Evolutionary conservation across 176 grass and related monocot species (phyloP), one percentile per base, ranked within the genome.

Genomic region (Oryza glaberrima): DNA sequence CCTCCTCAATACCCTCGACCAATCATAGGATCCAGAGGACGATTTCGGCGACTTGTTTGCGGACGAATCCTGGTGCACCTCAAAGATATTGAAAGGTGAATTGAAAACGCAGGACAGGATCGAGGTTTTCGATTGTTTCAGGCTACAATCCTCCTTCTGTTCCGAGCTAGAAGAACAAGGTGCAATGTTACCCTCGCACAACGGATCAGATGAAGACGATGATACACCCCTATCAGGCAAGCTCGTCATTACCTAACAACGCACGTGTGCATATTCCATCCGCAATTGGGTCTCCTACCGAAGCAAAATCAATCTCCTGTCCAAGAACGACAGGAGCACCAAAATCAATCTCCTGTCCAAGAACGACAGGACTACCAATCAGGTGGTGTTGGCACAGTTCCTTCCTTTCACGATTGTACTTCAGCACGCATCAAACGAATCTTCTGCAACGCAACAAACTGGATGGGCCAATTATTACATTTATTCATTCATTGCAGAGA

Each of bases 211-310:
- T 61, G 88, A 63, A 63, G 58, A 72, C 12, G 25, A 76, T 75
- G 75, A 51, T 84, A 67, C 81, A 84, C 49, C 84, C 63, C 70
- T 80, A 68, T 88, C 79, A 84, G 91, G 97, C 88, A 89, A 94
- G 88, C 88, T 95, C 88, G 81, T 96, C 96, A 96, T 96, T 73
- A 94, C 91, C 94, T 99, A 94, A 48, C 34, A 69, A 58, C 38
- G 46, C 75, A 88, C 88, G 72, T 66, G 86, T 52, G 43, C 34
- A 48, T 64, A 67, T 1, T 46, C 26, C 75, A 49, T 10, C 68
- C 46, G 0, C 34, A 26, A n/a, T 65, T 20, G 5, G n/a, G n/a
- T 63, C 58, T 8, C 83, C 83, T 82, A 47, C 8, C 5, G 25
- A 72, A 26, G 23, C 3, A 86, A 65, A 86, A 65, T 10, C 17